Evolutionary conservation across 305 asterid species (phyloP).

Genomic region (Solanum hybrid): DNA sequence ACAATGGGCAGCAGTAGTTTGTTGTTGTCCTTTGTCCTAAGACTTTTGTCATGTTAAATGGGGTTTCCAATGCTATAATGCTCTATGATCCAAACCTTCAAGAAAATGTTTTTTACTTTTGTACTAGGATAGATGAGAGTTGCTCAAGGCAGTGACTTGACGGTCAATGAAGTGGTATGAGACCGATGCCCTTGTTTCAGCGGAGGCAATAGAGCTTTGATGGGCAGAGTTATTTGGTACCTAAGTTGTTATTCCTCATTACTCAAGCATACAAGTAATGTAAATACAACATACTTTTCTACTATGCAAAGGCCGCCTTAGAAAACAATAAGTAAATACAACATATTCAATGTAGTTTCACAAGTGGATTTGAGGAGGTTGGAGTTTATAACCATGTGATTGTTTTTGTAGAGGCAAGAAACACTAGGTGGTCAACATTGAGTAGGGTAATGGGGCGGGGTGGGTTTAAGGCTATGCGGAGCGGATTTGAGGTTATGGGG

Average conservation of each 20-base stretch:
- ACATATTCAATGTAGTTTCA: background rate
- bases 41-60: background rate
- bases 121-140: background rate
- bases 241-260: background rate
- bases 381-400: background rate
- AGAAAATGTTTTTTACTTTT: background rate
- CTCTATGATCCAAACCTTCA: background rate
- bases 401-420: too few species aligned
- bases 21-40: background rate
- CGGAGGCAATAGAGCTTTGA: background rate
- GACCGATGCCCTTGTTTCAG: background rate
- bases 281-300: background rate
- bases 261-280: background rate
- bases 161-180: background rate
- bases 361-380: too few species aligned
- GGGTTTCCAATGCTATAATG: background rate
- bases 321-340: background rate
- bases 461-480: too few species aligned
- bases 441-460: too few species aligned
- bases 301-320: background rate
- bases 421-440: too few species aligned
- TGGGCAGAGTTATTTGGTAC: background rate
- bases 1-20: background rate
- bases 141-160: background rate
- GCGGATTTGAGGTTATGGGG: too few species aligned